phyloP scores from a whole-genome alignment of 2,329 filamentous ascomycete species.

The Dactylellina parvicollis region DNA sequence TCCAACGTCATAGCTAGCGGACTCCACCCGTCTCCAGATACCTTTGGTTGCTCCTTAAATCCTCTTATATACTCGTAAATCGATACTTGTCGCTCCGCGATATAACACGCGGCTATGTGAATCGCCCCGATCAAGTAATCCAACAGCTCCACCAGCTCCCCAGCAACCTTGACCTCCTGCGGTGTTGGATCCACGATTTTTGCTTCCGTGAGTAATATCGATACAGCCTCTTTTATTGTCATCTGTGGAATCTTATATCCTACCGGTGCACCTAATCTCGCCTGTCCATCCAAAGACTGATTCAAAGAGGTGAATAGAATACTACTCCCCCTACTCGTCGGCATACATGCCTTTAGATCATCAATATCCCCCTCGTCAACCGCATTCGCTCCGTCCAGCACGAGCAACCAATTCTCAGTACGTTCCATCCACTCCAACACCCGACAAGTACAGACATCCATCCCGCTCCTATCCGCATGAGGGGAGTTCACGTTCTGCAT shows the following conservation, averaged over 20 bases:
- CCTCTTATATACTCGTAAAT: conserved; percentile 66
- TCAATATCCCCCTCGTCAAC: conserved; percentile 67
- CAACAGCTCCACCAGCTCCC: conserved; percentile 72
- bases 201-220: conserved; percentile 71
- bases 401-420: conserved; percentile 72
- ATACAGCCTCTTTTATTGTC: conserved; percentile 68
- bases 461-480: conserved; percentile 64
- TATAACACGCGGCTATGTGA: conserved; percentile 67
- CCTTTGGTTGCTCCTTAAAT: conserved; percentile 68
- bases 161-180: conserved; percentile 69
- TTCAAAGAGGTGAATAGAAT: conserved; percentile 76
- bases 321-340: conserved; percentile 70
- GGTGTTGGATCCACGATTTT: conserved; percentile 68
- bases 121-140: conserved; percentile 74
- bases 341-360: conserved; percentile 70
- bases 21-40: conserved; percentile 63
- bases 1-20: conserved; percentile 65
- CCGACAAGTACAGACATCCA: conserved; percentile 65
- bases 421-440: conserved; percentile 72
- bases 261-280: conserved; percentile 57
- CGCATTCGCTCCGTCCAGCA: conserved; percentile 74
- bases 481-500: conserved; percentile 72
- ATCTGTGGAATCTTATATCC: conserved; percentile 65
- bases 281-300: conserved; percentile 63
- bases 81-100: conserved; percentile 56